Evolutionary conservation across 805 yeast genomes (phyloP).

Genomic region (Lachancea nothofagi): DNA sequence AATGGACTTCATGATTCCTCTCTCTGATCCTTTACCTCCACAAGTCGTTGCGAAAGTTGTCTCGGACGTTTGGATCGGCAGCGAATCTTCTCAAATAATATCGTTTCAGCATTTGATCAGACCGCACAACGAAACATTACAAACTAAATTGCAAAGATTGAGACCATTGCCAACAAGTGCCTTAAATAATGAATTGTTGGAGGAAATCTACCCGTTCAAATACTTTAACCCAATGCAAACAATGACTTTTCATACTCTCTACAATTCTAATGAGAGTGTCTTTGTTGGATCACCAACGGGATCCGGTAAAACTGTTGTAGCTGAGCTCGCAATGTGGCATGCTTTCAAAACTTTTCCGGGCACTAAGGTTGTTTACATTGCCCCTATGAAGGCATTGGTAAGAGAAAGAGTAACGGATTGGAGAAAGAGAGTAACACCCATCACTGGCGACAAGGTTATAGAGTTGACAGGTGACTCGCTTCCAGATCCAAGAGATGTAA

Average conservation of each 20-base stretch:
- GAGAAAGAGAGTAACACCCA: constrained; percentile 75
- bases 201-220: constrained; percentile 67
- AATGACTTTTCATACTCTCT: constrained; percentile 87
- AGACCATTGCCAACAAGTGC: constrained; percentile 87
- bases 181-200: constrained; percentile 59
- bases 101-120: constrained; percentile 86
- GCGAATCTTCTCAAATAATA: constrained; percentile 67
- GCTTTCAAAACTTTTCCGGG: constrained; percentile 81
- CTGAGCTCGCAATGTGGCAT: constrained; percentile 96
- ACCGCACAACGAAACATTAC: constrained; percentile 81
- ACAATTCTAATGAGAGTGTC: constrained; percentile 70
- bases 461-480: constrained; percentile 96
- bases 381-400: constrained; percentile 90
- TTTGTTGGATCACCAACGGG: constrained; percentile 98
- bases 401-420: constrained; percentile 95
- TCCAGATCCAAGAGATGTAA: constrained; percentile 71
- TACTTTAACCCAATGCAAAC: constrained; percentile 99
- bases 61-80: constrained; percentile 87
- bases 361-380: constrained; percentile 84
- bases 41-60: constrained; percentile 75
- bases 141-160: constrained; percentile 70
- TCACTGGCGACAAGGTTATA: constrained; percentile 80
- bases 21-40: constrained; percentile 83
- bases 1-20: constrained; percentile 88
- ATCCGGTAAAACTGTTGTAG: constrained; percentile 95